Base-by-base conservation (phyloP, 371 early-diverging fungal species). In the Mortierella sp. region DNA sequence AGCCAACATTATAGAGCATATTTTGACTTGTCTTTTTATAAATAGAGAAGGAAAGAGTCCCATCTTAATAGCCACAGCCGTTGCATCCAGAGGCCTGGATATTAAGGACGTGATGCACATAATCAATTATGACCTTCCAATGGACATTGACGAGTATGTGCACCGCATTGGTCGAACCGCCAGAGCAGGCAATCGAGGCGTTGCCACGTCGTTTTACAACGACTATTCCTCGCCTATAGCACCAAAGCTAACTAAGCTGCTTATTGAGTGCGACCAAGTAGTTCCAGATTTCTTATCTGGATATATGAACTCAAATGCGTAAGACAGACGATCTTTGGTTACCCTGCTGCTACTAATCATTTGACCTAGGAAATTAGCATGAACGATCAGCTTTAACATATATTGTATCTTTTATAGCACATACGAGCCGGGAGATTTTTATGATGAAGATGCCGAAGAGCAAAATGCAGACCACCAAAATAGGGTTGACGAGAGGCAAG, bases 11-110 rank as follows among this genome's bases (percentile, higher is more conserved):
- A 9, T 42, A 26, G 3, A 37, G 23, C 8, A 49, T 19, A 32
- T 22, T 34, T 6, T 15, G 29, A 37, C 8, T 10, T 15, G 22
- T 31, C 10, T 34, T 26, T 29, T 34, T 7, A 5, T 35, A 22
- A 17, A 10, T 64, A 72, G 79, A 47, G 29, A 75, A 17, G 94
- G 92, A 29, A 85, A 84, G 29, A 90, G 91, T 53, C 94, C 94
- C 4, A 91, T 96, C 58, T 73, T 98, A 43, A 93, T 97, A 40
- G 96, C 96, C 31, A 98, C 98, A 3, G 96, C 96, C 43, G 95
- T 98, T 7, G 97, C 95, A 64, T 93, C 97, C 28, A 90, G 98
- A 83, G 98, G 98, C 69, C 83, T 96, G 45, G 96, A 97, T 84
- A 91, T 97, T 54, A 89, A 90, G 64, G 89, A 93, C 65, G 91